Evolutionary conservation across 2,329 filamentous ascomycete genomes (phyloP).

Genomic region (Colletotrichum liriopes): DNA sequence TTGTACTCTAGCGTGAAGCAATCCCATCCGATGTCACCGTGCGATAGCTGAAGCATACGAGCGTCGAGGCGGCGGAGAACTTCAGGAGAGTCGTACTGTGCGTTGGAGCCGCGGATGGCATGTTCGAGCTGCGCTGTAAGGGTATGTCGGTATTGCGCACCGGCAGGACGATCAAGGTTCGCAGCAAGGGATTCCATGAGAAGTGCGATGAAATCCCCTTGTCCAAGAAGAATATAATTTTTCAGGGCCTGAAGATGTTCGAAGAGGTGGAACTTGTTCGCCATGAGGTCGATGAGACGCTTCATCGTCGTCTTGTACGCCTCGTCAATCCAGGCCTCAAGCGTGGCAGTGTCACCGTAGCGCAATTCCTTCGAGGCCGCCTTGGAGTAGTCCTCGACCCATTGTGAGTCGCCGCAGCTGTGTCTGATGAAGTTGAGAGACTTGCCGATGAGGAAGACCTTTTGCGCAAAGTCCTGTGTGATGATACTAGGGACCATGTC

Average conservation of each 20-base stretch:
- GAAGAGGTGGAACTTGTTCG: slow-evolving; percentile 93
- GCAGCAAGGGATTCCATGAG: slow-evolving; percentile 96
- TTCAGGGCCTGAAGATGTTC: slow-evolving; percentile 93
- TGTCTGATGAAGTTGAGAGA: slow-evolving; percentile 98
- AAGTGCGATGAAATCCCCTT: slow-evolving; percentile 96
- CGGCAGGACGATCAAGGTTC: slow-evolving; percentile 95
- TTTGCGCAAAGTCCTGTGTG: slow-evolving; percentile 92
- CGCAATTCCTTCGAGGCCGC: slow-evolving; percentile 90
- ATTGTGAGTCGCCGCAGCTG: slow-evolving; percentile 92
- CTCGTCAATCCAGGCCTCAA: slow-evolving; percentile 95
- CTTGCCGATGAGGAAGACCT: slow-evolving; percentile 97
- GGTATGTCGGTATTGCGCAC: slow-evolving; percentile 95
- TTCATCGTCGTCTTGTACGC: slow-evolving; percentile 99
- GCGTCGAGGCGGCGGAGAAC: slow-evolving; percentile 93
- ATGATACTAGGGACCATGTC: slow-evolving; percentile 95
- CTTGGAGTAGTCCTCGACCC: slow-evolving; percentile 97
- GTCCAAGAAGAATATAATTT: slow-evolving; percentile 93
- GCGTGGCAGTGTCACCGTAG: slow-evolving; percentile 92
- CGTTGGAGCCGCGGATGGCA: slow-evolving; percentile 96
- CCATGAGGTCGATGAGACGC: slow-evolving; percentile 93
- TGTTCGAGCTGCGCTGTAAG: slow-evolving; percentile 98
- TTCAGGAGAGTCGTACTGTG: slow-evolving; percentile 93
- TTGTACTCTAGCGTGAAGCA: slow-evolving; percentile 99
- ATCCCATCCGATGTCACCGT: slow-evolving; percentile 98
- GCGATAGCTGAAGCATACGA: slow-evolving; percentile 96